Conservation (phyloP, 2,329 filamentous ascomycete species). For the Zasmidium citrigriseum region DNA sequence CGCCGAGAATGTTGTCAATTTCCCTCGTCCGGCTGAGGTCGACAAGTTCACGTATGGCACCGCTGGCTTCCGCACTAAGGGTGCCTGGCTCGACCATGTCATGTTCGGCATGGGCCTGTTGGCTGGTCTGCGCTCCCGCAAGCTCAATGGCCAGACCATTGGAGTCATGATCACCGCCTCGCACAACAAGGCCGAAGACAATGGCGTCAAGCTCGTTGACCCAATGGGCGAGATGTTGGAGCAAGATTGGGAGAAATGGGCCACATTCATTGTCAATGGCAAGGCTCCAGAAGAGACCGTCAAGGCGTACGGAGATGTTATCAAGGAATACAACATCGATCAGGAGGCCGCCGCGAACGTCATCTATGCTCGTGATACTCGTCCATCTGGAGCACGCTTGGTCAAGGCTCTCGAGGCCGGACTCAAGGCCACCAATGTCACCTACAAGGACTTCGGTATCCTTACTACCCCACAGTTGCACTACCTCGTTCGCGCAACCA, state of each 20-base stretch:
- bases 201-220: slow-evolving; percentile 94
- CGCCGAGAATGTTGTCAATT: slow-evolving; percentile 33
- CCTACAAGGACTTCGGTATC: slow-evolving; percentile 82
- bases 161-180: slow-evolving; percentile 96
- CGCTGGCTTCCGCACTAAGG: slow-evolving; percentile 69
- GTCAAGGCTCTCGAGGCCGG: slow-evolving; percentile 77
- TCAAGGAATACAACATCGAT: slow-evolving; percentile 75
- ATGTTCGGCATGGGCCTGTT: slow-evolving; percentile 90
- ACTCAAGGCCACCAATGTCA: slow-evolving; percentile 71
- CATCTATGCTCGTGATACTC: slow-evolving; percentile 88
- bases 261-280: slow-evolving; percentile 87
- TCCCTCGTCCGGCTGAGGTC: slow-evolving; percentile 32
- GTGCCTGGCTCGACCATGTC: slow-evolving; percentile 84
- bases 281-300: slow-evolving; percentile 72
- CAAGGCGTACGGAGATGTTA: slow-evolving; percentile 74
- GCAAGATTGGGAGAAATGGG: slow-evolving; percentile 86
- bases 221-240: slow-evolving; percentile 98
- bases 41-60: slow-evolving; percentile 59
- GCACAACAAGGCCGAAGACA: slow-evolving; percentile 87
- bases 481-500: slow-evolving; percentile 91
- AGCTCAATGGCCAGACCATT: slow-evolving; percentile 85
- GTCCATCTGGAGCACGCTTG: slow-evolving; percentile 84
- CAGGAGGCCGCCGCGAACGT: slow-evolving; percentile 69
- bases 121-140: slow-evolving; percentile 83
- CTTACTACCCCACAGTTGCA: slow-evolving; percentile 97